These are phyloP conservation scores for Candida endomychidarum DNA, from an alignment of 805 yeast species.

Conservation along the genomic window DNA sequence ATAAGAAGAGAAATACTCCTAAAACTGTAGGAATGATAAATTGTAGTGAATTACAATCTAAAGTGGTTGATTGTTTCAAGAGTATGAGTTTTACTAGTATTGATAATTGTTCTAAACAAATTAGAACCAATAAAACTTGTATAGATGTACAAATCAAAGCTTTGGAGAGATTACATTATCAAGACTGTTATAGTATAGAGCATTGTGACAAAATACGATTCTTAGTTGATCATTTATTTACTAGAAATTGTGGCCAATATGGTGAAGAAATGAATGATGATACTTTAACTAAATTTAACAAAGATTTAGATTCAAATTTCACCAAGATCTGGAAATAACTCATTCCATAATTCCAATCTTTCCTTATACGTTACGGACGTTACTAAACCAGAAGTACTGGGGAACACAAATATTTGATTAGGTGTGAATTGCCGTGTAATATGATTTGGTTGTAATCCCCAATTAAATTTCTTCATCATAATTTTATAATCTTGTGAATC, in stretches of 20 bases:
- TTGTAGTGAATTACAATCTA: conserved; percentile 41
- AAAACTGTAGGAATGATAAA: conserved; percentile 31
- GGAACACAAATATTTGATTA: conserved; percentile 54
- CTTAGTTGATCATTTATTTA: conserved; percentile 35
- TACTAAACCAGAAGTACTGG: conserved; percentile 74
- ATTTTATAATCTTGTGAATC: conserved; percentile 16
- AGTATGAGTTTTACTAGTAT: conserved; percentile 29
- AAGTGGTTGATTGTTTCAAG: conserved; percentile 36
- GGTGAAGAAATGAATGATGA: conserved; percentile 32
- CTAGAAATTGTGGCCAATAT: conserved; percentile 36
- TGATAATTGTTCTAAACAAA: conserved; percentile 31
- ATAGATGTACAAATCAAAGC: conserved; percentile 36
- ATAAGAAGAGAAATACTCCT: conserved; percentile 27
- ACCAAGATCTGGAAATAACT: conserved; percentile 32
- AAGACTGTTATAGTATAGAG: conserved; percentile 32
- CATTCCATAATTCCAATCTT: conserved; percentile 51
- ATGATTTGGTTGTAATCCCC: conserved; percentile 46
- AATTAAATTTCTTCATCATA: conserved; percentile 34
- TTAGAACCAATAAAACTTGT: conserved; percentile 28
- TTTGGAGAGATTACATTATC: conserved; percentile 32
- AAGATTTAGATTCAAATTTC: conserved; percentile 31
- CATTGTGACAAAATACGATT: conserved; percentile 40
- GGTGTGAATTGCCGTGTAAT: conserved; percentile 21
- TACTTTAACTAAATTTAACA: conserved; percentile 24
- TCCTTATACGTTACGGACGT: conserved; percentile 45